Base-by-base conservation (phyloP, 2,329 filamentous ascomycete genomes). In the Xylaria sp. region DNA sequence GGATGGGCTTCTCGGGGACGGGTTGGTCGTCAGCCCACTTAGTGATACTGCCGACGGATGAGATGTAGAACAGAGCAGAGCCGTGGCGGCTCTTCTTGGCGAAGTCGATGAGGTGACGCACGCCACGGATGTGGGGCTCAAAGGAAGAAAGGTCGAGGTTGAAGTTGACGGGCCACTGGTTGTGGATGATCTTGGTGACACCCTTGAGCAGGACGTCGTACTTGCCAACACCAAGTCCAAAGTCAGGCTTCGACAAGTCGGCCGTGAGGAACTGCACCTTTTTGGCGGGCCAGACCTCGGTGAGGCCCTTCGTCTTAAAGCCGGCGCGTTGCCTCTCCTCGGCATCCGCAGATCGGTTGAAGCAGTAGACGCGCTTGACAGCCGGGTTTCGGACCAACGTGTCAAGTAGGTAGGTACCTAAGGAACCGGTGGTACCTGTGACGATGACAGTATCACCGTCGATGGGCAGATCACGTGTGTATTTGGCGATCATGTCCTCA, bases 161-260 rank as follows among this genome's bases (percentile, higher is more conserved):
- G 67, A 80, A 82, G 71, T 83, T 83, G 73, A 86, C 84, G 0
- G 79, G 80, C 79, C 81, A 85, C 11, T 81, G 81, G 64, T 82
- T 84, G 74, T 86, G 67, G 38, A 84, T 79, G 23, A 85, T 75
- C 46, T 76, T 76, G 54, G 82, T 80, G 0, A 75, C 76, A 3
- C 78, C 69, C 9, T 70, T 63, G 3, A 78, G 70, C 0, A 83
- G 70, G 1, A 75, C 68, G 48, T 74, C 47, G 71, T 80, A 76
- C 4, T 72, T 74, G 6, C 71, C 69, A 6, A 75, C 65, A 13
- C 51, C 64, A 0, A 89, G 74, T 0, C 85, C 85, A 0, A 89
- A 75, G 9, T 76, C 70, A 0, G 77, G 72, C 29, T 79, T 75
- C 0, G 78, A 75, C 2, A 81, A 74, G 65, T 87, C 82, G 1